These are phyloP conservation scores for Talaromyces albobiverticillius DNA, from an alignment of 2,329 filamentous ascomycete genomes.

Conservation along the genomic window DNA sequence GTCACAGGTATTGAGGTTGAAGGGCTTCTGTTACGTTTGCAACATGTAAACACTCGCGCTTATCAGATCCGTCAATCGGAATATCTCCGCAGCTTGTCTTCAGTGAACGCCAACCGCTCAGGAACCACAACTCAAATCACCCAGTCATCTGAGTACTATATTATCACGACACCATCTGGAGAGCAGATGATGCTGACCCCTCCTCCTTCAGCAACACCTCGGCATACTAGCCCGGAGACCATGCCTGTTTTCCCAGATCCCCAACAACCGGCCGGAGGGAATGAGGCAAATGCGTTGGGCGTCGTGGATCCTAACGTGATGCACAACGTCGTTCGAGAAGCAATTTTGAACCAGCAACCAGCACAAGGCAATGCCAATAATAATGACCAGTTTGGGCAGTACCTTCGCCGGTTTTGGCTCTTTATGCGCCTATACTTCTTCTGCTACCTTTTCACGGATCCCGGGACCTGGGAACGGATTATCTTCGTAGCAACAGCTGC, in stretches of 20 bases:
- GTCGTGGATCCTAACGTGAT: constrained; percentile 21
- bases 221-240: constrained; percentile 1
- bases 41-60: constrained; percentile 29
- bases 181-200: constrained; percentile 45
- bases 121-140: neutral
- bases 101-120: neutral
- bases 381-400: constrained; percentile 34
- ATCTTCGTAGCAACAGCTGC: constrained; percentile 38
- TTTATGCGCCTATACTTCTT: constrained; percentile 58
- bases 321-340: constrained; percentile 33
- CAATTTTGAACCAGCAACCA: constrained; percentile 27
- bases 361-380: constrained; percentile 26
- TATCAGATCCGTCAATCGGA: constrained; percentile 26
- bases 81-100: neutral
- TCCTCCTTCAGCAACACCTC: constrained; percentile 22
- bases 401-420: constrained; percentile 53
- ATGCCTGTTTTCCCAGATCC: constrained; percentile 22
- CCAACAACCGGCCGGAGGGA: constrained; percentile 7
- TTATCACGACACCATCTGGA: constrained; percentile 45
- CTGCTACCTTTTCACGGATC: constrained; percentile 55
- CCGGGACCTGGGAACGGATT: constrained; percentile 45
- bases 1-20: constrained; percentile 25
- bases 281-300: constrained; percentile 2
- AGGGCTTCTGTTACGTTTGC: constrained; percentile 28
- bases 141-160: constrained; percentile 26